These are phyloP conservation scores for Epichloe glyceriae DNA, from an alignment of 2,329 filamentous ascomycete species.

Conservation along the genomic window DNA sequence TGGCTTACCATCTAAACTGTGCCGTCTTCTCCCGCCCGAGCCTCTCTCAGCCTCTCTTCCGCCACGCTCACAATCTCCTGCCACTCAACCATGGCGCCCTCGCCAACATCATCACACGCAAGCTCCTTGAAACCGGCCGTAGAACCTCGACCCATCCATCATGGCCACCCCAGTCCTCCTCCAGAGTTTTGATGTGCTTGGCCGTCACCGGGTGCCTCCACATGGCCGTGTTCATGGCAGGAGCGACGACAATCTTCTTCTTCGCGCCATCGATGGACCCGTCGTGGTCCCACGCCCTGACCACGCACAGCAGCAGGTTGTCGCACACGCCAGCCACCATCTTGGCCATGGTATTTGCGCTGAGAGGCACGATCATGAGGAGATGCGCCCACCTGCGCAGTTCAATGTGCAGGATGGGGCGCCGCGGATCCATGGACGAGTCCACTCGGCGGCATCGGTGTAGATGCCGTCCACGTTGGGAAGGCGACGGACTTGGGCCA, in stretches of 20 bases:
- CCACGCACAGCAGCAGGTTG: slow-evolving; percentile 58
- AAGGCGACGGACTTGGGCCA: slow-evolving; percentile 43
- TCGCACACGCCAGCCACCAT: slow-evolving; percentile 67
- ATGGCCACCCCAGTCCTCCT: slow-evolving; percentile 57
- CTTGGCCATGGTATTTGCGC: slow-evolving; percentile 78
- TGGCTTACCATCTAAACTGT: background rate
- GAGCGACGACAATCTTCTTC: slow-evolving; percentile 62
- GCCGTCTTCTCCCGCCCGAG: slow-evolving; percentile 18
- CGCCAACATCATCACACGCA: slow-evolving; percentile 74
- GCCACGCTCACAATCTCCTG: slow-evolving; percentile 55
- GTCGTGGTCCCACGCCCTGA: slow-evolving; percentile 80
- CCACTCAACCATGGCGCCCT: slow-evolving; percentile 77
- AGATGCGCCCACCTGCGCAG: slow-evolving; percentile 67
- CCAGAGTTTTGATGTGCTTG: slow-evolving; percentile 55
- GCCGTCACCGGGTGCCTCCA: slow-evolving; percentile 73
- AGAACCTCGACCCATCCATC: slow-evolving; percentile 51
- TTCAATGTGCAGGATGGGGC: slow-evolving; percentile 84
- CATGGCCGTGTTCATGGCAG: slow-evolving; percentile 86
- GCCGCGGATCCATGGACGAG: slow-evolving; percentile 60
- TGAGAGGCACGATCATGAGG: slow-evolving; percentile 67
- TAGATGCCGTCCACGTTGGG: slow-evolving; percentile 73
- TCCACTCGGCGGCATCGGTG: slow-evolving; percentile 78
- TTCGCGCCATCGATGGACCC: slow-evolving; percentile 38
- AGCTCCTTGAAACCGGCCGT: slow-evolving; percentile 59
- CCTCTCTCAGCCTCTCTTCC: slow-evolving; percentile 41